Evolutionary conservation across 305 asterid genomes (phyloP).

Genomic region (Striga hermonthica): DNA sequence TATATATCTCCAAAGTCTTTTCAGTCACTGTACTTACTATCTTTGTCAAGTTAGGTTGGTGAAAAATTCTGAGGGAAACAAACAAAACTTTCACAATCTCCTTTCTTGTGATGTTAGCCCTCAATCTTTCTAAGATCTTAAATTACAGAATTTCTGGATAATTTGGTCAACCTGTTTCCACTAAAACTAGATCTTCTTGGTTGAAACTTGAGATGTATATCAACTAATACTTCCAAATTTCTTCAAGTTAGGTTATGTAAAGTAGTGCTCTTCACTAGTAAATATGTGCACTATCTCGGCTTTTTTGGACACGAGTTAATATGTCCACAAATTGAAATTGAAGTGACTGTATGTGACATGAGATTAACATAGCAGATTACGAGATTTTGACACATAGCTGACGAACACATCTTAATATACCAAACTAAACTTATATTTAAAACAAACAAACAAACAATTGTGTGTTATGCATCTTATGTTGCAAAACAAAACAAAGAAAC

Average conservation of each 20-base stretch:
- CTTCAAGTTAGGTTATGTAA: neutral
- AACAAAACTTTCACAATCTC: too few species aligned
- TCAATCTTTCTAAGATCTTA: slow-evolving; percentile 1
- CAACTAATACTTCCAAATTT: neutral
- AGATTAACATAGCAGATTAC: too few species aligned
- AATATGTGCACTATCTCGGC: neutral
- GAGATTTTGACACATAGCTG: too few species aligned
- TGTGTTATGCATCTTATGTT: neutral
- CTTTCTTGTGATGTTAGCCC: neutral
- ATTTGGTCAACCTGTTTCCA: slow-evolving; percentile 25
- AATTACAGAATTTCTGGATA: slow-evolving; percentile 10
- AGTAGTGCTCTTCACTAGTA: neutral
- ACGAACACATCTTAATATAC: too few species aligned
- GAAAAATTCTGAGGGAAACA: neutral
- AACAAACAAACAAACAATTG: too few species aligned
- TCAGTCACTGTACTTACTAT: neutral
- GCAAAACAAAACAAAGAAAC: slow-evolving; percentile 1
- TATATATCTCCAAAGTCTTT: too few species aligned
- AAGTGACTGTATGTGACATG: too few species aligned
- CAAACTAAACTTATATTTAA: too few species aligned
- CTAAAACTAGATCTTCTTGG: slow-evolving; percentile 18
- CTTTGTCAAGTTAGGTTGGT: slow-evolving; percentile 23
- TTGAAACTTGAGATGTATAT: neutral
- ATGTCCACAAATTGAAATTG: too few species aligned
- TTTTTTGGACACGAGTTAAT: too few species aligned